Percentiles rank a stretch among this genome's conserved stretches.
These are phyloP conservation scores for Rhodotorula sp. DNA, from an alignment of 1,284 basidiomycete species.

Conservation along the genomic window DNA sequence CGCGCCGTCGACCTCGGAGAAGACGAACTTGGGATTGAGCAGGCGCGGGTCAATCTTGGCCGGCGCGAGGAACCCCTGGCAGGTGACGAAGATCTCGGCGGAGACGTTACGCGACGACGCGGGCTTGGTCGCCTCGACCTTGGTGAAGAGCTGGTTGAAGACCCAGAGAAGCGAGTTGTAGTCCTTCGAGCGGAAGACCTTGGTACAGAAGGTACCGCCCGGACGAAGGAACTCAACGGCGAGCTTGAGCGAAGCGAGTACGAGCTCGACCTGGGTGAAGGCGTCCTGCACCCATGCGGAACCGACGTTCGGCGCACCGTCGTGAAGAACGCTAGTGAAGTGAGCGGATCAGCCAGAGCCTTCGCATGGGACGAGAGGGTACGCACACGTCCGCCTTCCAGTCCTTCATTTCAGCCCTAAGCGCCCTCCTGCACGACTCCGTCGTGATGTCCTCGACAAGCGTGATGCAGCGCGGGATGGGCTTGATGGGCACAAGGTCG, in stretches of 20 bases:
- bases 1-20: slow-evolving; percentile 74
- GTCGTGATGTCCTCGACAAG: slow-evolving; percentile 97
- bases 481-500: slow-evolving; percentile 94
- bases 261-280: slow-evolving; percentile 95
- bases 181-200: slow-evolving; percentile 97
- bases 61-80: slow-evolving; percentile 91
- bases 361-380: not conserved
- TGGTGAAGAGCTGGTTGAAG: slow-evolving; percentile 93
- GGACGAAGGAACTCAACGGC: slow-evolving; percentile 93
- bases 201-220: slow-evolving; percentile 95
- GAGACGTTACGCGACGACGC: slow-evolving; percentile 98
- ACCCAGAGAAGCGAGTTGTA: slow-evolving; percentile 99
- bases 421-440: slow-evolving; percentile 79
- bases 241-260: slow-evolving; percentile 92
- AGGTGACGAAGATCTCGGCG: slow-evolving; percentile 99
- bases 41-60: slow-evolving; percentile 97
- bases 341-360: not conserved
- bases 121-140: slow-evolving; percentile 98
- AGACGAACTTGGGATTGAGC: slow-evolving; percentile 95
- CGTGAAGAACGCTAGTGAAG: slow-evolving; percentile 76
- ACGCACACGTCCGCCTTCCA: slow-evolving; percentile 93
- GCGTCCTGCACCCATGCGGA: slow-evolving; percentile 99
- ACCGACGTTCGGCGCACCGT: slow-evolving; percentile 99
- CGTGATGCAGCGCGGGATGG: slow-evolving; percentile 89
- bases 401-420: slow-evolving; percentile 89